Base-by-base conservation (phyloP, 1,139 yeast genomes). In the Yamadazyma sp. region DNA sequence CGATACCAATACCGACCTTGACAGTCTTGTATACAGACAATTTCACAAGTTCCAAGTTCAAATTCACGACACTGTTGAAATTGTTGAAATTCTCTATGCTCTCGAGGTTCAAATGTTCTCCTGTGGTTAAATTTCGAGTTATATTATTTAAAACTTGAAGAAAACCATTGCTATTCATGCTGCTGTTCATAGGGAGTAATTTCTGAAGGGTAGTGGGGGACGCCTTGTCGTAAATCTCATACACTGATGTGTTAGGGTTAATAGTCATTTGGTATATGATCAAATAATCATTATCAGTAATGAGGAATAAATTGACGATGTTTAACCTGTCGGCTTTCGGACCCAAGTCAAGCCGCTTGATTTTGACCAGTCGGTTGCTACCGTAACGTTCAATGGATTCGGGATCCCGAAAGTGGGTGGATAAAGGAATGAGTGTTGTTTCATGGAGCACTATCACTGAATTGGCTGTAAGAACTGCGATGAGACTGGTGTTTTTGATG, bases 51-150 rank as follows among this genome's bases (percentile, higher is more conserved):
- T 59, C 66, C 13, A 68, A 51, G 7, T 50, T 43, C 18, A 48
- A 53, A 34, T 61, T 61, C 6, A 61, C 53, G 20, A 51, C 35
- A 16, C 64, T 67, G 37, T 67, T 72, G 13, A 53, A 42, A 45
- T 65, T 66, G 39, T 60, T 61, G 34, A 57, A 52, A 40, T 61
- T 64, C 49, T 70, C 76, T n/a, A 67, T 48, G 42, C 69, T 70
- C 36, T 68, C 68, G 33, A 70, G 47, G 37, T 61, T 63, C 2
- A 57, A 36, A 18, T 56, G 52, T 8, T 50, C 46, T 2, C 67
- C 67, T 22, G 55, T 61, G 21, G 62, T 55, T 16, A 70, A 54
- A 12, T 63, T 45, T 24, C 59, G 57, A 15, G 73, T 64, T 12
- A 75, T 72, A n/a, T 59, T 52, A 39, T 62, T 65, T 26, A 70